Base-by-base conservation (phyloP, 75 land plant genomes). In the Sequoia sempervirens region DNA sequence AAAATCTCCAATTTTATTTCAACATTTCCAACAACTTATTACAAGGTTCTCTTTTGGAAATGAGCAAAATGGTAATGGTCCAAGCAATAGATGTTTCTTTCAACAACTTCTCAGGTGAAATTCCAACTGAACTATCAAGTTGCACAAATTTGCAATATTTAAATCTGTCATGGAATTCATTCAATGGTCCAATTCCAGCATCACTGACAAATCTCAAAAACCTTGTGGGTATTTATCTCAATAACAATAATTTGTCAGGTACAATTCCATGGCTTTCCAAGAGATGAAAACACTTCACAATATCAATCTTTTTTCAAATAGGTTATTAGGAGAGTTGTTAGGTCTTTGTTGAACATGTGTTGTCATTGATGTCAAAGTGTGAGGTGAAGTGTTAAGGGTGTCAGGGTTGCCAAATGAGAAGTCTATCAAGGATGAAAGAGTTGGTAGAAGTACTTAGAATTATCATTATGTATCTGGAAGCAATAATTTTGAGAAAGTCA, bases 1-100 rank as follows among this genome's bases (percentile, higher is more conserved):
- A 93, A 76, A 68, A 68, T 68, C 70, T 68, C 5, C 87, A 93
- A 8, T 28, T 66, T 5, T 96, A 87, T 82, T 45, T 94, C 37
- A 45, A 83, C 85, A 12, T 88, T 85, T n/a, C 53, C 53, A 6
- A 40, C 58, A 28, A 74, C 88, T 20, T 38, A 72, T 15, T 40
- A 26, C 8, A 75, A 83, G 43, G 53, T 14, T 5, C 66, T 69
- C 82, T 75, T 81, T 15, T 26, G 38, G 30, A n/a, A 68, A 20
- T 50, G 36, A 11, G 81, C 18, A 18, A 46, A 15, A 47, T 81
- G 64, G 32, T 12, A 46, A 81, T 47, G 82, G 37, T 81, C 43
- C 58, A 5, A 32, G 80, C 82, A 0, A 38, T 88, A 23, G 83
- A 90, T 32, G 46, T 88, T 1, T 87, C 76, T 2, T 74, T 81